A percentile compares a stretch with the other conserved stretches of the same genome.
Conservation (phyloP, 2,329 filamentous ascomycete genomes). For the Onygenales sp. region DNA sequence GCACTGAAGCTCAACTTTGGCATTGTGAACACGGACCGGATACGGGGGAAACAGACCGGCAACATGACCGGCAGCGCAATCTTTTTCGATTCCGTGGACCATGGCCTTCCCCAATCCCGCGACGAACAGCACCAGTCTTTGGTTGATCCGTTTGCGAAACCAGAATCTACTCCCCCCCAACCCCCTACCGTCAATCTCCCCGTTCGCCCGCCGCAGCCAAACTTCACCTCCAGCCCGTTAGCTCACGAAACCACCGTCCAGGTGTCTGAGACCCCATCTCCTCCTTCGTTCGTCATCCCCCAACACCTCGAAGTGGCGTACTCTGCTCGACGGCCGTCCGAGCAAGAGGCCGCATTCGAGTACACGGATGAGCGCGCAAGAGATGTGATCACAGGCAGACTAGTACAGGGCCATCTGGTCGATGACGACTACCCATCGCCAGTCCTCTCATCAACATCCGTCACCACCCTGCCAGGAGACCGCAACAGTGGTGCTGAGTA, state of each 20-base stretch:
- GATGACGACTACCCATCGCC: slow-evolving; percentile 86
- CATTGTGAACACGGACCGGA: slow-evolving; percentile 60
- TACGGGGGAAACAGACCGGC: slow-evolving; percentile 37
- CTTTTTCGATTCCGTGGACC: slow-evolving; percentile 53
- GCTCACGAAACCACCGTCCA: not conserved
- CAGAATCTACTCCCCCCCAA: not conserved
- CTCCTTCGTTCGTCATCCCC: not conserved
- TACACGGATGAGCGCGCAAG: slow-evolving; percentile 74
- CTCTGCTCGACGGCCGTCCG: slow-evolving; percentile 32
- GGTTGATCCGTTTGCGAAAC: not conserved
- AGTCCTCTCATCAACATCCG: slow-evolving; percentile 44
- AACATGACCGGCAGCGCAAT: slow-evolving; percentile 74
- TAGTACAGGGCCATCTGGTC: slow-evolving; percentile 91
- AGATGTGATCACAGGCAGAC: slow-evolving; percentile 82
- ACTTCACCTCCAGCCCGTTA: not conserved
- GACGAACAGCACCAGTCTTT: slow-evolving; percentile 4
- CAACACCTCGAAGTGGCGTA: not conserved
- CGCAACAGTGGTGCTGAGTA: slow-evolving; percentile 39
- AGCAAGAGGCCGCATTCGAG: slow-evolving; percentile 36
- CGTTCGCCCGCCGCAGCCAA: not conserved
- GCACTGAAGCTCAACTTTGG: slow-evolving; percentile 96
- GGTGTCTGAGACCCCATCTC: not conserved
- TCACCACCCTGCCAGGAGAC: slow-evolving; percentile 44
- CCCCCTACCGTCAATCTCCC: not conserved
- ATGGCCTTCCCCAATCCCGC: slow-evolving; percentile 19